Base-by-base conservation (phyloP, 805 yeast species). In the Candida vaughaniae region DNA sequence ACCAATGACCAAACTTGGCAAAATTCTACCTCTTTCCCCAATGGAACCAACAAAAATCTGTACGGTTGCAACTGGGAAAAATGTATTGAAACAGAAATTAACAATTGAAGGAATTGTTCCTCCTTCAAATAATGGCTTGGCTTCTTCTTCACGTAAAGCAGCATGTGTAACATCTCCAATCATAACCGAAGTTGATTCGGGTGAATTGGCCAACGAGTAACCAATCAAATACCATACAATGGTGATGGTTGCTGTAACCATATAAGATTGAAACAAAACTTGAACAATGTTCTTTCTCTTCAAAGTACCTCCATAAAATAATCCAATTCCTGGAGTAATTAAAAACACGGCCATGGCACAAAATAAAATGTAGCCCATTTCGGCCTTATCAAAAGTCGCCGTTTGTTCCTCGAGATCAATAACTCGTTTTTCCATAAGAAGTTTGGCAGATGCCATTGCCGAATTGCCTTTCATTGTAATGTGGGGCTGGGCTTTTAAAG, bases 351-450 rank as follows among this genome's bases (percentile, higher is more conserved):
- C 66, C 12, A 75, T 69, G 0, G 80, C 56, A 43, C 73, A 69
- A 41, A 70, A 60, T 56, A 71, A 32, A 14, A 73, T 64, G 38
- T 71, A 75, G 6, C 66, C 77, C 75, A 75, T 73, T 47, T 75
- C 79, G 6, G 70, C 65, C 1, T 70, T 49, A 25, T 46, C 58
- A 11, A 64, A 60, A 3, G 67, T 56, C 8, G 66, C 55, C 6
- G 35, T 31, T 22, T 31, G 39, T 20, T 25, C 29, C 16, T 25
- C 35, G n/a, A 28, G 18, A 28, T 28, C 31, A 6, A 18, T 22
- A 15, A 16, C 27, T 22, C 27, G 20, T 31, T 29, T 29, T 6
- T 12, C 32, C 30, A 12, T 14, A 6, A 29, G 16, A n/a, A 29
- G 15, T 17, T 18, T 29, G 12, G 23, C 23, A 11, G 32, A 16